Percentiles rank a stretch among this genome's conserved stretches.
These are phyloP conservation scores for Tolypocladium cylindrosporum DNA, from an alignment of 2,329 filamentous ascomycete species.

Conservation along the genomic window DNA sequence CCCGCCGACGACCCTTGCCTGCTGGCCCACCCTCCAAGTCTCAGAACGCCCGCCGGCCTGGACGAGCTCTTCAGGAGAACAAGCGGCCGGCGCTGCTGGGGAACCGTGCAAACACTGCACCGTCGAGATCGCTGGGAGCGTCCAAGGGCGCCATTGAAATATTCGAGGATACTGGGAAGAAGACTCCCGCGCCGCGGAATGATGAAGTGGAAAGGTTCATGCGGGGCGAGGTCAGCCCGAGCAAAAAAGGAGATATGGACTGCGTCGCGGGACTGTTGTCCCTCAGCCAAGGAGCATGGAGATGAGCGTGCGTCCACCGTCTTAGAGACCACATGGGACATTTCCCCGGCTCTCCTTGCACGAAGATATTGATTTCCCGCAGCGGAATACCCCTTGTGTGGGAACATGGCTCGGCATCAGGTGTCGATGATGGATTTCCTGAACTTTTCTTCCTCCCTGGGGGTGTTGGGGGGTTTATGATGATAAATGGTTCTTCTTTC, in stretches of 20 bases:
- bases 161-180: slow-evolving; percentile 36
- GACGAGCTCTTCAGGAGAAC: slow-evolving; percentile 30
- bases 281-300: slow-evolving; percentile 88
- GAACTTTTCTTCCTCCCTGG: neutral
- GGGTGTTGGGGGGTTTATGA: neutral
- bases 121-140: slow-evolving; percentile 20
- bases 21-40: slow-evolving; percentile 14
- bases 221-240: slow-evolving; percentile 53
- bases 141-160: slow-evolving; percentile 32
- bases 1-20: slow-evolving; percentile 26
- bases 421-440: neutral
- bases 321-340: neutral
- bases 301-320: slow-evolving; percentile 27
- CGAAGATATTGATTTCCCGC: neutral
- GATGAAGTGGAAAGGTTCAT: slow-evolving; percentile 69
- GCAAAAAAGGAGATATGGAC: slow-evolving; percentile 73
- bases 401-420: neutral
- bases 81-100: slow-evolving; percentile 21
- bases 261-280: slow-evolving; percentile 84
- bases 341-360: neutral
- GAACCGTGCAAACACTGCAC: slow-evolving; percentile 31
- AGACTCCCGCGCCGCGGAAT: slow-evolving; percentile 11
- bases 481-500: neutral
- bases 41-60: slow-evolving; percentile 29
- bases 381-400: neutral